Base-by-base conservation (phyloP, 2,329 filamentous ascomycete genomes). In the Phialophora verrucosa region DNA sequence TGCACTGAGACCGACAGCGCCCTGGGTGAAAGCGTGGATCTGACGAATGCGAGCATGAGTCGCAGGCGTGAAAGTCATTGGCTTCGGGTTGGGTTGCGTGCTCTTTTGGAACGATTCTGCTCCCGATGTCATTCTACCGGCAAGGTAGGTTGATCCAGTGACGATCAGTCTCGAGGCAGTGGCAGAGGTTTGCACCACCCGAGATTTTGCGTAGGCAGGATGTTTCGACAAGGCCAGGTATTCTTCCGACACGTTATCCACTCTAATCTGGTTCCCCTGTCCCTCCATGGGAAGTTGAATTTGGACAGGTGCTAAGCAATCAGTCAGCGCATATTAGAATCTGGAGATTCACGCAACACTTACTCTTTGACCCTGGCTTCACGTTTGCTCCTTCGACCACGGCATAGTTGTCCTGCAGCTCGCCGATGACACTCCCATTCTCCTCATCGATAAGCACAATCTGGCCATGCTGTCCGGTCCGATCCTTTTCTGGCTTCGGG, bases 361-460 rank as follows among this genome's bases (percentile, higher is more conserved):
- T 82, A 96, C 93, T 91, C 84, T 99, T 98, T 4, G 91, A 94
- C n/a, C 95, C 95, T 17, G 90, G 88, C 76, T 90, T 88, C 69
- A 99, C 84, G 59, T 84, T 85, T 31, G 87, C 83, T 70, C 93
- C 87, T 75, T 97, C 93, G 17, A 94, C 83, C 20, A 97, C 85
- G 70, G 93, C 83, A 74, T 92, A 94, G 20, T 90, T 90, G 65
- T 94, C 90, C 65, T 90, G 88, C 68, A 99, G 82, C 80, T 99
- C 94, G 54, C 95, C 95, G 31, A 99, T 91, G 8, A 99, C 91
- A 73, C 92, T 96, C 60, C 95, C 95, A 79, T 99, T 91, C 76
- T 98, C 94, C 78, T 99, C 95, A 75, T 99, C 93, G 17, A 99
- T 84, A 10, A 99, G 84, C 4, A 99, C 94, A 72, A 97, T 94